Evolutionary conservation across 2,329 filamentous ascomycete genomes (phyloP).

Genomic region (Arthroderma sp.): DNA sequence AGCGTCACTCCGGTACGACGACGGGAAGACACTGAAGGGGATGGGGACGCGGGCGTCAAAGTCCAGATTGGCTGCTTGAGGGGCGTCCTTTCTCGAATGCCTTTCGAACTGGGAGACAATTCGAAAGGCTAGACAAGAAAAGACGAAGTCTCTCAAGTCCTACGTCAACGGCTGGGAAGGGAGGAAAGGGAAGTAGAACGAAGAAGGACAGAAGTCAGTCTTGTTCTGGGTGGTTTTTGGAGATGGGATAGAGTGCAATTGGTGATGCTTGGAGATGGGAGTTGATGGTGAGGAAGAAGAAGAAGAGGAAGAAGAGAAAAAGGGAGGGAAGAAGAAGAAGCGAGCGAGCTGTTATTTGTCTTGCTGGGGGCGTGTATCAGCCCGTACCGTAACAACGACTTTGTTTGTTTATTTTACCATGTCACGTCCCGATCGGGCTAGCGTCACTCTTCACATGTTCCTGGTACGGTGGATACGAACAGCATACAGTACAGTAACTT

Average conservation of each 20-base stretch:
- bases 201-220: constrained; percentile 1
- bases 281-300: constrained; percentile 16
- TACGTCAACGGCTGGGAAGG: constrained; percentile 10
- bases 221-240: background rate
- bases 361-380: constrained; percentile 6
- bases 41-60: constrained; percentile 99
- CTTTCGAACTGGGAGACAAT: constrained; percentile 38
- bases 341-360: constrained; percentile 19
- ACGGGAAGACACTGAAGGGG: constrained; percentile 99
- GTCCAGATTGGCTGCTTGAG: constrained; percentile 94
- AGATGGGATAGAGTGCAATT: constrained; percentile 6
- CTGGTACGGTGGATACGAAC: too few relatives aligned
- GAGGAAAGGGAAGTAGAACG: constrained; percentile 8
- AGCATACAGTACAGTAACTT: background rate
- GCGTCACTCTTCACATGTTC: background rate
- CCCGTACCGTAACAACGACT: constrained; percentile 1
- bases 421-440: constrained; percentile 1
- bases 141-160: constrained; percentile 29
- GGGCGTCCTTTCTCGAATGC: constrained; percentile 59
- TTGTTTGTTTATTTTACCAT: background rate
- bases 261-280: constrained; percentile 16
- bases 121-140: constrained; percentile 40
- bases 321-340: constrained; percentile 15
- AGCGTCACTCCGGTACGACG: constrained; percentile 76
- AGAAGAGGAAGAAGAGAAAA: constrained; percentile 16